Percentiles rank a stretch among this genome's conserved stretches.
These are phyloP conservation scores for Oryza coarctata DNA, from an alignment of 176 grass and related monocot species.

Conservation along the genomic window DNA sequence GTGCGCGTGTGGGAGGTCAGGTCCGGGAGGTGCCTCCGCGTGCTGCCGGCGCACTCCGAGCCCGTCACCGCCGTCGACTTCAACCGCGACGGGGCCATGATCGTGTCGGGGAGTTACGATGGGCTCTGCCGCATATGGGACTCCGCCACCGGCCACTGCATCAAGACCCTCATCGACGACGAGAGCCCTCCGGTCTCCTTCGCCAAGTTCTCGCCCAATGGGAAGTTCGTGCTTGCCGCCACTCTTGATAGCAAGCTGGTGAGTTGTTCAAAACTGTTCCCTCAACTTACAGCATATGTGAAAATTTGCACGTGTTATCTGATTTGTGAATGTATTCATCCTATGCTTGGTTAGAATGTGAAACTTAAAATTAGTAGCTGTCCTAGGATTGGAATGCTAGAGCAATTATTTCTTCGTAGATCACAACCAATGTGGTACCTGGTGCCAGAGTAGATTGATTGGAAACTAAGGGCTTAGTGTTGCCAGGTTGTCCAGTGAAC, in stretches of 20 bases:
- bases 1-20: constrained; percentile 90
- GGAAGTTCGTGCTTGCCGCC: constrained; percentile 87
- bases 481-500: background rate
- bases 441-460: background rate
- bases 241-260: constrained; percentile 93
- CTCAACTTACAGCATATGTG: background rate
- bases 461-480: background rate
- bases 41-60: constrained; percentile 89
- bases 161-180: constrained; percentile 90
- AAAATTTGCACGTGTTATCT: constrained; percentile 5
- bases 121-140: constrained; percentile 90
- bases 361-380: background rate
- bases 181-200: constrained; percentile 80
- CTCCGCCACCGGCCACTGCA: constrained; percentile 72
- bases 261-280: constrained; percentile 33
- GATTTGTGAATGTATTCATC: background rate
- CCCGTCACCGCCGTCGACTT: constrained; percentile 90
- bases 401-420: background rate
- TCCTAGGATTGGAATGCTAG: background rate
- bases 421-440: background rate
- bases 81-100: constrained; percentile 68
- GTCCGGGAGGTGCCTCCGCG: constrained; percentile 81
- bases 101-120: constrained; percentile 84
- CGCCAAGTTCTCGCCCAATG: constrained; percentile 86
- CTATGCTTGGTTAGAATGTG: background rate